phyloP scores from a whole-genome alignment of 768 basidiomycete genomes.

The Tremella mesenterica region DNA sequence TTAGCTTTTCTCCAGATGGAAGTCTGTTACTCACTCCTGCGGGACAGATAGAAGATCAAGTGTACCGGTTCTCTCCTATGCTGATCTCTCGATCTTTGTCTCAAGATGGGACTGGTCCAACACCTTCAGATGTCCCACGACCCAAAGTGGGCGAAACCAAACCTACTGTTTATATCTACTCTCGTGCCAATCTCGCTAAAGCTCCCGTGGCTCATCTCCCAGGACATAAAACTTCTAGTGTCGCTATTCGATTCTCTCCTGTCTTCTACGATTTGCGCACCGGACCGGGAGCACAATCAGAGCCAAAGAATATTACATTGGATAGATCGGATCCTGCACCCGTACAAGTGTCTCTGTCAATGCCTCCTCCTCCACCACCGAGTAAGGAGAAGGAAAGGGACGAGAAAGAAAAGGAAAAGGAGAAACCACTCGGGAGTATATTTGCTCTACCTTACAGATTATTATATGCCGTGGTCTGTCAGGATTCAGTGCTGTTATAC shows the following conservation, averaged over 20 bases:
- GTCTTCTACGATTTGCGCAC: slow-evolving; percentile 81
- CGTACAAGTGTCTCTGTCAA: slow-evolving; percentile 45
- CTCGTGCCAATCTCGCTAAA: slow-evolving; percentile 83
- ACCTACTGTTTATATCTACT: slow-evolving; percentile 80
- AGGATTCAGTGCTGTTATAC: slow-evolving; percentile 89
- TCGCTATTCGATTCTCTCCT: slow-evolving; percentile 89
- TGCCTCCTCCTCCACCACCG: slow-evolving; percentile 60
- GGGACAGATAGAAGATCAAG: slow-evolving; percentile 91
- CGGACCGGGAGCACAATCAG: slow-evolving; percentile 46
- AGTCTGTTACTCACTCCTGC: slow-evolving; percentile 88
- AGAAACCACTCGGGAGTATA: slow-evolving; percentile 51
- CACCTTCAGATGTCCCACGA: slow-evolving; percentile 7
- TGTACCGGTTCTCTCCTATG: slow-evolving; percentile 47
- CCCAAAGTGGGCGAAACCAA: slow-evolving; percentile 48
- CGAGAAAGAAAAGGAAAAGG: slow-evolving; percentile 18
- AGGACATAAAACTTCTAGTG: slow-evolving; percentile 89
- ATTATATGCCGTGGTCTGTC: slow-evolving; percentile 90
- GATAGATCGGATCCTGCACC: slow-evolving; percentile 44
- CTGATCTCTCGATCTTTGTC: slow-evolving; percentile 12
- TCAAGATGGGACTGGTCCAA: slow-evolving; percentile 4
- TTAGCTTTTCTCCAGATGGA: slow-evolving; percentile 92
- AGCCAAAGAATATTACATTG: slow-evolving; percentile 57
- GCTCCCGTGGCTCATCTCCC: slow-evolving; percentile 91
- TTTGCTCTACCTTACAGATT: slow-evolving; percentile 89
- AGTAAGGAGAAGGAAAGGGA: slow-evolving; percentile 45